phyloP scores from a whole-genome alignment of 305 asterid species.

The Fraxinus greggii region DNA sequence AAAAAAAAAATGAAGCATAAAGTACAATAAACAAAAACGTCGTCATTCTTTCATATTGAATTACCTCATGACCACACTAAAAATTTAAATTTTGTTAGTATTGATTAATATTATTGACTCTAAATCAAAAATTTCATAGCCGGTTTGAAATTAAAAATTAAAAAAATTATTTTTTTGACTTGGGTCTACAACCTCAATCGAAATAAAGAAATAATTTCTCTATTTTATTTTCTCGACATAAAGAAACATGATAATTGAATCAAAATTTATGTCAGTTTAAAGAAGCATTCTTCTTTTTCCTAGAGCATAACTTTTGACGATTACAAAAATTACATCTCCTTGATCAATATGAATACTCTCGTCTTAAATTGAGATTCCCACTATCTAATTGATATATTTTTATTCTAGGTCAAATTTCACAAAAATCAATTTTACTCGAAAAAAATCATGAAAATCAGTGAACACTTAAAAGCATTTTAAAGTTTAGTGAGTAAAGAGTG shows the following conservation, averaged over 20 bases:
- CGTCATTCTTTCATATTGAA: too few relatives aligned
- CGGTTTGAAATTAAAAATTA: neutral
- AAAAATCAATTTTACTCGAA: neutral
- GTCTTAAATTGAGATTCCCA: neutral
- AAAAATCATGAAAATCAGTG: neutral
- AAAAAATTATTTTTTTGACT: too few relatives aligned
- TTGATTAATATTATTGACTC: neutral
- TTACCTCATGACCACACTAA: neutral
- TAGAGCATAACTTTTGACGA: neutral
- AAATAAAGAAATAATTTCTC: too few relatives aligned
- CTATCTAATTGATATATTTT: too few relatives aligned
- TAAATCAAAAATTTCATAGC: neutral
- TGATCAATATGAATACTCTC: neutral
- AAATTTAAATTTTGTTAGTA: neutral
- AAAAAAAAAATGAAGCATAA: too few relatives aligned
- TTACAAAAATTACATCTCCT: too few relatives aligned
- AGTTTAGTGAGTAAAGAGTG: neutral
- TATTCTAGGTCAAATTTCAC: neutral
- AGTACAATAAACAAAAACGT: neutral
- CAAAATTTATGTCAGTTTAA: neutral
- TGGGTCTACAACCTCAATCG: neutral
- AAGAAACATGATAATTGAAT: too few relatives aligned
- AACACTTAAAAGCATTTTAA: neutral
- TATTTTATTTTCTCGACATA: too few relatives aligned
- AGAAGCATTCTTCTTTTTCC: neutral